Evolutionary conservation across 768 basidiomycete genomes (phyloP), one percentile per base, ranked within the genome.

Genomic region (Heimioporus sp.): DNA sequence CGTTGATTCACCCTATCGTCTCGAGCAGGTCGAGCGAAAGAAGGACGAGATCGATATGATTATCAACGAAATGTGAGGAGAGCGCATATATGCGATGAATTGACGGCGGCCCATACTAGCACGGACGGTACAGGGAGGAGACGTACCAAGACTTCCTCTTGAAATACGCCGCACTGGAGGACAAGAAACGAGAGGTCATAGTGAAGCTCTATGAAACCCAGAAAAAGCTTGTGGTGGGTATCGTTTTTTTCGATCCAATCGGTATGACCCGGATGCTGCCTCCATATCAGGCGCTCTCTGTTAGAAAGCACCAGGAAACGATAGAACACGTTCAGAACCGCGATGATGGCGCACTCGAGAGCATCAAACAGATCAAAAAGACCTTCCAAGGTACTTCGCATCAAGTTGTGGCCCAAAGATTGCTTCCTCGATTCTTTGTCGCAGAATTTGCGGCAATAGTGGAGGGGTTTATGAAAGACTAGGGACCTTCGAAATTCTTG

Each of bases 231-330:
- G 56, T 70, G 52, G 67, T 70, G 12, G 34, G 60, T 53, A 11
- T 15, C 28, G 15, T 40, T 7, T 51, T 9, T 30, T 10, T 48
- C 19, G n/a, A 31, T 13, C 43, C 24, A 35, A 35, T 35, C 15
- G 12, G 34, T 13, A 8, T 4, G 6, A 11, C 24, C 0, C n/a
- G 31, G 24, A 24, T 3, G 24, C 5, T 24, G 24, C 24, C 24
- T 24, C 24, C 24, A 5, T 5, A 16, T n/a, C 10, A 12, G 67
- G 42, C 67, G 1, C 34, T 69, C 9, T 65, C 67, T 0, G 58
- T 70, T 32, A 55, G 56, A 36, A 56, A 59, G 48, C 69, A 69
- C 35, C 69, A 67, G n/a, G 58, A 59, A 12, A 52, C 47, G 7
- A 40, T 69, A 7, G 58, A 59, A 37, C 53, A 54, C 19, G 45